Evolutionary conservation across 352 stramenopile species (phyloP).

Genomic region (Halophytophthora polymorphica): DNA sequence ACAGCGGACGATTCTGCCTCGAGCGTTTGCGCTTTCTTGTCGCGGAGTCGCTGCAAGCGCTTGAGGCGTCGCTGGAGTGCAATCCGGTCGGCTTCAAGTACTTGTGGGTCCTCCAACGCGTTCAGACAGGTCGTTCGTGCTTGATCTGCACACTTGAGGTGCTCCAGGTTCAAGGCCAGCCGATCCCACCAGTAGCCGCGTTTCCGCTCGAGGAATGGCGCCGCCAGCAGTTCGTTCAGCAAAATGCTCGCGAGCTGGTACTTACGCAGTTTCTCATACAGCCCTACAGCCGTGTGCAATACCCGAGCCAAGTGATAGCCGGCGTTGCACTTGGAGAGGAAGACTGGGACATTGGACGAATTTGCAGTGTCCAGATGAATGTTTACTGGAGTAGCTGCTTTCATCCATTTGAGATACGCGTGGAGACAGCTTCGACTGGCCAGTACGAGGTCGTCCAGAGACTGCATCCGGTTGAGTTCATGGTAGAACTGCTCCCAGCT

Average conservation of each 20-base stretch:
- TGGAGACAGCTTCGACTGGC: conserved; percentile 44
- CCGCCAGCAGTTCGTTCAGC: conserved; percentile 59
- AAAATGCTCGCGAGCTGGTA: conserved; percentile 67
- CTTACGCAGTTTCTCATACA: conserved; percentile 79
- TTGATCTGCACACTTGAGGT: conserved; percentile 60
- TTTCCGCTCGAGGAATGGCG: conserved; percentile 56
- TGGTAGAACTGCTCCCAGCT: conserved; percentile 53
- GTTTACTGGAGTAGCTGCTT: conserved; percentile 15
- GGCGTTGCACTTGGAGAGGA: conserved; percentile 66
- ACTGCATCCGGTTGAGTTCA: conserved; percentile 35
- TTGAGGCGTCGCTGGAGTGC: conserved; percentile 43
- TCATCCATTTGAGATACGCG: conserved; percentile 43
- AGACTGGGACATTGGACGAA: conserved; percentile 19
- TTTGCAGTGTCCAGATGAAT: neutral
- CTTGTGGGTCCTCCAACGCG: conserved; percentile 51
- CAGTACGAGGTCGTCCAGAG: conserved; percentile 61
- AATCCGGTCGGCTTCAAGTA: conserved; percentile 54
- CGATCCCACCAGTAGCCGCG: conserved; percentile 74
- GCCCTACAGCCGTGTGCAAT: conserved; percentile 42
- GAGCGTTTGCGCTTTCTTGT: conserved; percentile 9
- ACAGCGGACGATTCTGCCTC: conserved; percentile 11
- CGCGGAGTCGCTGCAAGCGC: conserved; percentile 37
- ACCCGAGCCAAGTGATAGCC: conserved; percentile 66
- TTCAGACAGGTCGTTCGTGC: conserved; percentile 44
- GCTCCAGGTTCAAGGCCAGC: conserved; percentile 69